A percentile compares a stretch with the other conserved stretches of the same genome.
Evolutionary conservation across 768 basidiomycete species (phyloP).

Genomic region (Amanita exitialis): DNA sequence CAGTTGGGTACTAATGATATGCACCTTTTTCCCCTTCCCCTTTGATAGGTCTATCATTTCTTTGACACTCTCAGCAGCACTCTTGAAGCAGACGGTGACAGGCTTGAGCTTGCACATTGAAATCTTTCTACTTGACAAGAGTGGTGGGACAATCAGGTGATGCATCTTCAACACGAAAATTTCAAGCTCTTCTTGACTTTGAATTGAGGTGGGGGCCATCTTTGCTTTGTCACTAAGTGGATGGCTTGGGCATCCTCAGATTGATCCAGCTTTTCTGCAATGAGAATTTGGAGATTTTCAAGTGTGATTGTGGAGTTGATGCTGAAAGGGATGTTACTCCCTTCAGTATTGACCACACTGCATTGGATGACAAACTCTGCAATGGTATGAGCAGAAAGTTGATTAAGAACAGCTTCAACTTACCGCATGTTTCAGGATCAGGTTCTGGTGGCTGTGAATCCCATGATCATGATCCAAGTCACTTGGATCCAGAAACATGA

Average conservation of each 20-base stretch:
- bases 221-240: constrained; percentile 7
- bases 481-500: not conserved
- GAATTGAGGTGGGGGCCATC: constrained; percentile 7
- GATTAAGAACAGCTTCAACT: not conserved
- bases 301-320: too few relatives aligned
- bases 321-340: too few relatives aligned
- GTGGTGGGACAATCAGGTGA: constrained; percentile 6
- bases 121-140: constrained; percentile 4
- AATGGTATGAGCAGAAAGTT: constrained; percentile 3
- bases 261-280: too few relatives aligned
- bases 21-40: constrained; percentile 6
- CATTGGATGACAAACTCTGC: too few relatives aligned
- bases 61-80: constrained; percentile 2
- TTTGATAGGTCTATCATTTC: not conserved
- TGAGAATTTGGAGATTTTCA: too few relatives aligned
- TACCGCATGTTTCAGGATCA: too few relatives aligned
- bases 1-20: not conserved
- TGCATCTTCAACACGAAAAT: constrained; percentile 8
- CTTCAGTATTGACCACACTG: too few relatives aligned
- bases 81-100: constrained; percentile 7
- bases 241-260: too few relatives aligned
- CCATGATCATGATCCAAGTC: not conserved
- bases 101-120: constrained; percentile 5
- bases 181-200: constrained; percentile 5
- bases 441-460: not conserved